These are phyloP conservation scores for Suillus ampliporus DNA, from an alignment of 768 basidiomycete genomes.

Conservation along the genomic window DNA sequence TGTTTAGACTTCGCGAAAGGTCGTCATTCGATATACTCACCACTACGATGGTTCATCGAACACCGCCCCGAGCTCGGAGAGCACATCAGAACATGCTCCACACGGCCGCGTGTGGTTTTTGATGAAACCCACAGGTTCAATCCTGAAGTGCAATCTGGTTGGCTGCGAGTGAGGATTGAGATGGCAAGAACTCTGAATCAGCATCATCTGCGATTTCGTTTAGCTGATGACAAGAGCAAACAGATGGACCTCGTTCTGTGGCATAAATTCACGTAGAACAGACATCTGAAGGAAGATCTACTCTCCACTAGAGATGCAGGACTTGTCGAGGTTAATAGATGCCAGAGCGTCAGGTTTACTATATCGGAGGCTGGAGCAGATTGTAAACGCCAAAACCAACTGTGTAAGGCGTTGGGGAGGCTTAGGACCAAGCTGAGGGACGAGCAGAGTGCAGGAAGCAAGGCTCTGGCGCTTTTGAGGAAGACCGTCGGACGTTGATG, in stretches of 20 bases:
- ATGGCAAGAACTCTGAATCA: constrained; percentile 36
- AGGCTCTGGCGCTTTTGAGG: not conserved
- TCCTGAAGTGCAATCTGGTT: constrained; percentile 42
- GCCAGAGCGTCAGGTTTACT: constrained; percentile 52
- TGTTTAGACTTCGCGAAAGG: no score
- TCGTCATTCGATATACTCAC: not conserved
- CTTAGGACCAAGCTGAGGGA: constrained; percentile 39
- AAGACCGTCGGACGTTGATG: not conserved
- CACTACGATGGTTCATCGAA: constrained; percentile 34
- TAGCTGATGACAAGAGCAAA: not conserved
- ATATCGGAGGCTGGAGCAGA: no score
- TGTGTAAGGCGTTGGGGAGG: constrained; percentile 47
- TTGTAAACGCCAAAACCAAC: constrained; percentile 44
- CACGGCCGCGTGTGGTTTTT: constrained; percentile 37
- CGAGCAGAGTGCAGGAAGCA: constrained; percentile 15
- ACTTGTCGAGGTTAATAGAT: constrained; percentile 44
- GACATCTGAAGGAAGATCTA: constrained; percentile 38
- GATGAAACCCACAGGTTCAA: constrained; percentile 43
- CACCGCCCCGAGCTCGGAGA: constrained; percentile 40
- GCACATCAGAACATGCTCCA: constrained; percentile 41
- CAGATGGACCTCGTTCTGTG: constrained; percentile 47
- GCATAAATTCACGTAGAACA: constrained; percentile 48
- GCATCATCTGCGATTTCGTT: not conserved
- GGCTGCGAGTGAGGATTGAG: constrained; percentile 38
- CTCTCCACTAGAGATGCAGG: constrained; percentile 44